A percentile compares a stretch with the other conserved stretches of the same genome.
Evolutionary conservation across 108 stramenopile genomes (phyloP).

Genomic region (Pseudonitzschia delicatissima): DNA sequence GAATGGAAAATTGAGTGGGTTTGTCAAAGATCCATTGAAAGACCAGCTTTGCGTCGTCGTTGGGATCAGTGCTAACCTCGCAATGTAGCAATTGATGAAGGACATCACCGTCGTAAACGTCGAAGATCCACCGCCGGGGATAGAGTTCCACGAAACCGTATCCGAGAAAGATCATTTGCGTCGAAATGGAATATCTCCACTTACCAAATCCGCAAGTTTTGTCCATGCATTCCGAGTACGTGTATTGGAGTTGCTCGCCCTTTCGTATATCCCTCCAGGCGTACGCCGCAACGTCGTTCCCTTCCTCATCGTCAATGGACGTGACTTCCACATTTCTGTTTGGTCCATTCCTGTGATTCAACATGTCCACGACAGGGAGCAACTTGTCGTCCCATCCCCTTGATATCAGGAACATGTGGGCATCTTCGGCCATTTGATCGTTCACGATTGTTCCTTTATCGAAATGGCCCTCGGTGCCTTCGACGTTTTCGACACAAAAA

Average conservation of each 20-base stretch:
- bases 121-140: conserved; percentile 27
- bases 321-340: conserved; percentile 24
- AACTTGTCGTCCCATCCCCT: conserved; percentile 56
- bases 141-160: conserved; percentile 79
- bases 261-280: neutral
- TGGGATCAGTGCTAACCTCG: neutral
- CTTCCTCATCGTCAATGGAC: neutral
- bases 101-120: neutral
- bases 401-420: conserved; percentile 42
- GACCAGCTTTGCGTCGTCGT: neutral
- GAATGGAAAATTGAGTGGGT: neutral
- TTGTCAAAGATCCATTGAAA: neutral
- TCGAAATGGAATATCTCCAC: conserved; percentile 29
- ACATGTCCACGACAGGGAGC: conserved; percentile 63
- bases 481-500: neutral
- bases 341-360: conserved; percentile 51
- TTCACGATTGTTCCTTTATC: conserved; percentile 4
- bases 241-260: conserved; percentile 13
- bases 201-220: neutral
- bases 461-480: neutral
- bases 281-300: conserved; percentile 36
- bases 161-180: conserved; percentile 59
- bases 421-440: conserved; percentile 28
- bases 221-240: conserved; percentile 4
- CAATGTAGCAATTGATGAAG: neutral